These are phyloP conservation scores for Teratosphaeria destructans DNA, from an alignment of 2,329 filamentous ascomycete genomes.

Conservation along the genomic window DNA sequence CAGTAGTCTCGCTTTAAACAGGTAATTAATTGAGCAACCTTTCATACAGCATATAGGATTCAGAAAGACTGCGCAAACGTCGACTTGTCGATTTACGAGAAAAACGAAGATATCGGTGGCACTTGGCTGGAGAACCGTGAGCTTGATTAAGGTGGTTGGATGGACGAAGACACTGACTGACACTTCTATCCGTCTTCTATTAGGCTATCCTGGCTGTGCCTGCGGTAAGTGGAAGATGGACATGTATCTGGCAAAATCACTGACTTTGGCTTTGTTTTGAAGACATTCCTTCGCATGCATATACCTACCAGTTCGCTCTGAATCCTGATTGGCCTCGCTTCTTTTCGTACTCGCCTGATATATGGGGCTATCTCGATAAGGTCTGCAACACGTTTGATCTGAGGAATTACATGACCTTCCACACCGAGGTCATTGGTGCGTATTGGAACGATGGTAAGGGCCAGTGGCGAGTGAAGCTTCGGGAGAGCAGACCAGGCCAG, in stretches of 20 bases:
- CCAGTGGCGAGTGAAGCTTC: conserved; percentile 40
- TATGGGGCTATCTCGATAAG: conserved; percentile 39
- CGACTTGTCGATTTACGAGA: conserved; percentile 40
- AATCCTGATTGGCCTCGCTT: conserved; percentile 37
- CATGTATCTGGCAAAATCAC: neutral
- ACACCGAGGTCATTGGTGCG: conserved; percentile 36
- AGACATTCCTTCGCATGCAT: conserved; percentile 37
- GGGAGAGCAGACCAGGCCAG: conserved; percentile 28
- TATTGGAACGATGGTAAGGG: conserved; percentile 41
- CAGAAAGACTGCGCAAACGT: conserved; percentile 36
- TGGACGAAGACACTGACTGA: neutral
- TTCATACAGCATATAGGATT: conserved; percentile 33
- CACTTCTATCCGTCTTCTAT: too few species aligned
- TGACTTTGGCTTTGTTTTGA: conserved; percentile 4
- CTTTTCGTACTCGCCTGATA: conserved; percentile 37
- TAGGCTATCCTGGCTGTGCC: conserved; percentile 24
- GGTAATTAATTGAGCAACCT: neutral
- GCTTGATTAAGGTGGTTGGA: too few species aligned
- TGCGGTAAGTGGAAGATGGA: conserved; percentile 15
- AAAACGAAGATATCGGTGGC: conserved; percentile 31
- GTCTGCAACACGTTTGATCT: conserved; percentile 40
- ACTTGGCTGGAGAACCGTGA: conserved; percentile 30
- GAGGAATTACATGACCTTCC: conserved; percentile 44
- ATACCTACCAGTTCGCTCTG: conserved; percentile 33
- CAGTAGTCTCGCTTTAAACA: neutral